phyloP scores from a whole-genome alignment of 2,329 filamentous ascomycete species.

The Paecilomyces fulvus region DNA sequence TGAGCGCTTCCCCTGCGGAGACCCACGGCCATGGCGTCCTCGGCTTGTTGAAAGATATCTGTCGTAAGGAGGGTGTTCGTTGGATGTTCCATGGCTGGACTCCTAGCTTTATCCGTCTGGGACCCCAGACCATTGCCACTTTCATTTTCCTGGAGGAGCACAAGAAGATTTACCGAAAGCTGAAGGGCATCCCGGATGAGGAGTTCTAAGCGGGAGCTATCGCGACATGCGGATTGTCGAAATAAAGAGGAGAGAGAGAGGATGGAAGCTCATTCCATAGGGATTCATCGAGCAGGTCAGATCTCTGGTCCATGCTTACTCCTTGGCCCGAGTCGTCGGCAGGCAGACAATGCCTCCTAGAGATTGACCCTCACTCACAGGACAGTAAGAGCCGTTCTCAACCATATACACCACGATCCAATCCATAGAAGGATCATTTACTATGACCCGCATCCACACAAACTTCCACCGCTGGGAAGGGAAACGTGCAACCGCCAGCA shows the following conservation, averaged over 20 bases:
- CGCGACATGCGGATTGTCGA: background rate
- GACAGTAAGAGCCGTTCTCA: background rate
- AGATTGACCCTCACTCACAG: background rate
- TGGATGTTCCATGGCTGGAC: slow-evolving; percentile 63
- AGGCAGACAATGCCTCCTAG: background rate
- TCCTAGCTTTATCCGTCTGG: slow-evolving; percentile 57
- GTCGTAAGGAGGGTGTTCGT: slow-evolving; percentile 47
- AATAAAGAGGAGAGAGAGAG: background rate
- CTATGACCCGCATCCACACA: no score
- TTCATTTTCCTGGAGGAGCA: slow-evolving; percentile 61
- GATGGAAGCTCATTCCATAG: background rate
- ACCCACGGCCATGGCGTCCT: slow-evolving; percentile 37
- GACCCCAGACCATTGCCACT: slow-evolving; percentile 58
- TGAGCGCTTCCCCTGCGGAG: slow-evolving; percentile 44
- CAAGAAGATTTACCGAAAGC: slow-evolving; percentile 51
- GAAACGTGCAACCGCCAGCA: background rate
- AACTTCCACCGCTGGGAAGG: background rate
- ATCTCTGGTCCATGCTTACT: background rate
- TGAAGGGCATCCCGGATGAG: slow-evolving; percentile 33
- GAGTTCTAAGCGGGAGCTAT: slow-evolving; percentile 45
- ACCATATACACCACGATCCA: background rate
- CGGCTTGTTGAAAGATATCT: slow-evolving; percentile 45
- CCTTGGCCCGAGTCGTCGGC: background rate
- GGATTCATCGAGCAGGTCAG: background rate
- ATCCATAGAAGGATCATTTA: background rate